phyloP scores from a whole-genome alignment of 305 asterid genomes.

The Euphrasia arctica region DNA sequence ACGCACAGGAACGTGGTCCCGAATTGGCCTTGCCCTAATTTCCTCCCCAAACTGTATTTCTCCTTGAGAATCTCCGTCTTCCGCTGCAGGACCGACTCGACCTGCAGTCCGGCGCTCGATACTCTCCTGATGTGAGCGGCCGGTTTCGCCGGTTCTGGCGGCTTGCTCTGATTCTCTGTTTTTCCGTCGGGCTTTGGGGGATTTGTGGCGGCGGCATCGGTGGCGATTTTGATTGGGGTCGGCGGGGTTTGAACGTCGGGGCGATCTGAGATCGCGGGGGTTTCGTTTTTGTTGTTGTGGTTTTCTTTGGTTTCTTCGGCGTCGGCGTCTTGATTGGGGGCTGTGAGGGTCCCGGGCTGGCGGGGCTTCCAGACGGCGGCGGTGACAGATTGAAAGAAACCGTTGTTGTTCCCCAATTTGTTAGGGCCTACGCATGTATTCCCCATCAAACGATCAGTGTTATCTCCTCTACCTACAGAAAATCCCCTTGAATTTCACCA shows the following conservation, averaged over 20 bases:
- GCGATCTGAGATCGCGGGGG: constrained; percentile 29
- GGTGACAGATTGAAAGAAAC: constrained; percentile 71
- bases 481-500: constrained; percentile 35
- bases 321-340: constrained; percentile 36
- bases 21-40: constrained; percentile 79
- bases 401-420: constrained; percentile 50
- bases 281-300: constrained; percentile 22
- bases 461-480: constrained; percentile 8
- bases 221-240: constrained; percentile 24
- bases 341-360: constrained; percentile 45
- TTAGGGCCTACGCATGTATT: constrained; percentile 63
- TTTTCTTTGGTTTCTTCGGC: constrained; percentile 23
- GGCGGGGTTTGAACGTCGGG: constrained; percentile 37
- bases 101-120: constrained; percentile 63
- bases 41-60: constrained; percentile 51
- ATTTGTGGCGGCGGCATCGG: constrained; percentile 21
- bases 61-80: constrained; percentile 68
- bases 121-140: constrained; percentile 37
- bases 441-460: constrained; percentile 54
- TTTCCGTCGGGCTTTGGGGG: constrained; percentile 24
- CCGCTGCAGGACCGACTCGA: constrained; percentile 67
- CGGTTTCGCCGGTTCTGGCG: constrained; percentile 36
- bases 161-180: constrained; percentile 24
- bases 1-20: constrained; percentile 63
- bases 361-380: constrained; percentile 66